These are phyloP conservation scores for Quercus rubra DNA, from an alignment of 306 rosid genomes.

Conservation along the genomic window DNA sequence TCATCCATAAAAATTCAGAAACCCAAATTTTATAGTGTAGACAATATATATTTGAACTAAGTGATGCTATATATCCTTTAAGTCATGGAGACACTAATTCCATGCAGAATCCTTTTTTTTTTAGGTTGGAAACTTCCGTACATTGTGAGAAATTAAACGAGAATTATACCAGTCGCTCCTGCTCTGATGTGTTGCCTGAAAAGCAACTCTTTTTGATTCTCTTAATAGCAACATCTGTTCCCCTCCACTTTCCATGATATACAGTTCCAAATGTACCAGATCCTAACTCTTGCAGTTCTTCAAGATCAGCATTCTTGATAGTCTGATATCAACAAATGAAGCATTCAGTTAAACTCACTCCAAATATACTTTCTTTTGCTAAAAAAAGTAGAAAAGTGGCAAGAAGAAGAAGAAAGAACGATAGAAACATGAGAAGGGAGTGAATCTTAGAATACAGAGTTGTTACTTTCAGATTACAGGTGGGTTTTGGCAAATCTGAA, in stretches of 20 bases:
- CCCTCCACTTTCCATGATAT: slow-evolving; percentile 96
- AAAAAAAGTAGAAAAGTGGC: background rate
- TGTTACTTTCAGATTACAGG: background rate
- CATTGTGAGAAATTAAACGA: slow-evolving; percentile 1
- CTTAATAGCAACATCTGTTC: slow-evolving; percentile 96
- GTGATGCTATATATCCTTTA: slow-evolving; percentile 9
- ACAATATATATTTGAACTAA: background rate
- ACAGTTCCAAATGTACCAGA: slow-evolving; percentile 99
- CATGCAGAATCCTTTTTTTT: background rate
- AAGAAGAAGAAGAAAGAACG: background rate
- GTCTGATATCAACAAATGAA: slow-evolving; percentile 50
- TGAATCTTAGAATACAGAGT: background rate
- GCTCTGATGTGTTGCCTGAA: slow-evolving; percentile 77
- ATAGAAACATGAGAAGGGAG: background rate
- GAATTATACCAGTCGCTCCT: slow-evolving; percentile 70
- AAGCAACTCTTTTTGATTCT: slow-evolving; percentile 93
- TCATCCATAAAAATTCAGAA: background rate
- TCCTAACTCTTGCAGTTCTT: slow-evolving; percentile 82
- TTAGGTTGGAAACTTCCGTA: background rate
- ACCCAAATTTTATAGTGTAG: background rate
- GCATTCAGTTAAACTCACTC: slow-evolving; percentile 12
- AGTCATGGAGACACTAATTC: slow-evolving; percentile 8
- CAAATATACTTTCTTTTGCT: slow-evolving; percentile 10
- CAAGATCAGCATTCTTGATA: slow-evolving; percentile 74
- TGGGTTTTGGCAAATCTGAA: background rate